Evolutionary conservation across 2,329 filamentous ascomycete species (phyloP).

Genomic region (Hypomyces perniciosus): DNA sequence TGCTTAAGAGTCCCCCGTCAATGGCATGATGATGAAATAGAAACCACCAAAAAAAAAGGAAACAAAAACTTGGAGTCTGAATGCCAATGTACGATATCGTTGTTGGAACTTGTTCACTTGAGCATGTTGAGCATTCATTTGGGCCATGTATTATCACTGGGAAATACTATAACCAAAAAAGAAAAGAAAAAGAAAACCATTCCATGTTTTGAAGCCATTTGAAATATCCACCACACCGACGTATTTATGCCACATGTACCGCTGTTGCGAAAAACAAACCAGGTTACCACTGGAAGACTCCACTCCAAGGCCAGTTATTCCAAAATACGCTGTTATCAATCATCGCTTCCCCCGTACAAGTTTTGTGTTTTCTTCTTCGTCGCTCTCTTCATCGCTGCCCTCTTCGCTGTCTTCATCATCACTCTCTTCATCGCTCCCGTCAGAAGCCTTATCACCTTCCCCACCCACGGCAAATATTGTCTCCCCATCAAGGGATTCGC

Average conservation of each 20-base stretch:
- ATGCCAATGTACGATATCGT: too few relatives aligned
- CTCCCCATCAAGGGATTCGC: constrained; percentile 69
- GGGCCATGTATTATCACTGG: too few relatives aligned
- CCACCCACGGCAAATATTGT: constrained; percentile 95
- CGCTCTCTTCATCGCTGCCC: constrained; percentile 1
- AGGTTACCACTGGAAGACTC: constrained; percentile 9
- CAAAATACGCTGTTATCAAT: neutral
- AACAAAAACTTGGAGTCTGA: too few relatives aligned
- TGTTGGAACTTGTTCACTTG: too few relatives aligned
- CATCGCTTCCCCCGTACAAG: constrained; percentile 43
- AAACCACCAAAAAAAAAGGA: neutral
- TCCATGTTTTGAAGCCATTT: too few relatives aligned
- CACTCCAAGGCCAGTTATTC: constrained; percentile 5
- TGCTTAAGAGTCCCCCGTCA: neutral
- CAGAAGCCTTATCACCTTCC: constrained; percentile 74
- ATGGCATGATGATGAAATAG: neutral
- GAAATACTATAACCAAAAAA: too few relatives aligned
- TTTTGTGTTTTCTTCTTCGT: constrained; percentile 27
- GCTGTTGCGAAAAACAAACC: constrained; percentile 2
- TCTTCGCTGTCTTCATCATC: constrained; percentile 38
- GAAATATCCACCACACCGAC: too few relatives aligned
- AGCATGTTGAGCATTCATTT: too few relatives aligned
- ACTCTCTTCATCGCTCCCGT: constrained; percentile 47
- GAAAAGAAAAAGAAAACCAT: too few relatives aligned
- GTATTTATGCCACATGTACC: neutral